These are phyloP conservation scores for Phytophthora pseudosyringae DNA, from an alignment of 352 stramenopile genomes.

Conservation along the genomic window DNA sequence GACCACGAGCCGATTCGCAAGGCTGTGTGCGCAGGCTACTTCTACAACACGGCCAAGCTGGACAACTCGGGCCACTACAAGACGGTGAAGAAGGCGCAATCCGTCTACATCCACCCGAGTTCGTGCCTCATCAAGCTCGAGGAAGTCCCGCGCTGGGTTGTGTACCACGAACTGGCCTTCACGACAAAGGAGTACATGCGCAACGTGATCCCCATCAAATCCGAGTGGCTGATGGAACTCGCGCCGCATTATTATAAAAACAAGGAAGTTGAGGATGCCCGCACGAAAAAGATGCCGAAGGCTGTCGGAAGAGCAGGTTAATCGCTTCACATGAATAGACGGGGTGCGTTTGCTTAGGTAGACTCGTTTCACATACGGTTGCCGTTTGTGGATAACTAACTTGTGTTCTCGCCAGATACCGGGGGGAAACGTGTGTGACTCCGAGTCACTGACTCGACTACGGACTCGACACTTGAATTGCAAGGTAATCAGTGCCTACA, in stretches of 20 bases:
- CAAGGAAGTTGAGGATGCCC: constrained; percentile 96
- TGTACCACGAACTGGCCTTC: constrained; percentile 99
- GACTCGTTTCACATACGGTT: too few relatives aligned
- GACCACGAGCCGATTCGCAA: constrained; percentile 97
- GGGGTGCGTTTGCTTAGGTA: neutral
- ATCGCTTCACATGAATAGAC: constrained; percentile 16
- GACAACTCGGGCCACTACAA: constrained; percentile 97
- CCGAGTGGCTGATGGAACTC: constrained; percentile 98
- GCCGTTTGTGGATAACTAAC: too few relatives aligned
- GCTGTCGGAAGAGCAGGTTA: constrained; percentile 51
- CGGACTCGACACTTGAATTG: too few relatives aligned
- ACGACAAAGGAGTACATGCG: constrained; percentile 99
- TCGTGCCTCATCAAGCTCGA: constrained; percentile 95
- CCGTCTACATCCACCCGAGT: constrained; percentile 98
- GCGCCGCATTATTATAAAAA: constrained; percentile 99
- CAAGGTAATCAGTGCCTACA: too few relatives aligned
- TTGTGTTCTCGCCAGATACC: too few relatives aligned
- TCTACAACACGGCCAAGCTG: constrained; percentile 99
- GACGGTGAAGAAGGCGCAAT: constrained; percentile 98
- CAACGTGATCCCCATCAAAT: constrained; percentile 96
- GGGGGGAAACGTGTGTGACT: too few relatives aligned
- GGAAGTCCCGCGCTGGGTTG: constrained; percentile 93
- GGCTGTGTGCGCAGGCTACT: constrained; percentile 98
- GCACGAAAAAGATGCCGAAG: constrained; percentile 98
- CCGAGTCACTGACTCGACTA: too few relatives aligned